A percentile compares a stretch with the other conserved stretches of the same genome.
Conservation (phyloP, 2,329 filamentous ascomycete species). For the Dendryphion nanum region DNA sequence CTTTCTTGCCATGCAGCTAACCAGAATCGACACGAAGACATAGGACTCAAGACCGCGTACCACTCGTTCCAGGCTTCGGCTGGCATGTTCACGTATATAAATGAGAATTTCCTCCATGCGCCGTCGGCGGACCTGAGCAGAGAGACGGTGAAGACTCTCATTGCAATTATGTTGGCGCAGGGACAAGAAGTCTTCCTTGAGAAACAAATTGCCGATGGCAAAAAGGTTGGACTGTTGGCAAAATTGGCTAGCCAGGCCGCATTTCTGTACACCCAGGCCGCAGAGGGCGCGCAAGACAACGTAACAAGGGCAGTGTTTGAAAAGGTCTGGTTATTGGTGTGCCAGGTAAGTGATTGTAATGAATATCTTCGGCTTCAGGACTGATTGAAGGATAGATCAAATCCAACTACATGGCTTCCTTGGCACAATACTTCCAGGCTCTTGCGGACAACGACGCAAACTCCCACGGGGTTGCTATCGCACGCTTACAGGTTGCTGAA, state of each 20-base stretch:
- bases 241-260: conserved; percentile 91
- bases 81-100: conserved; percentile 99
- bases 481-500: conserved; percentile 79
- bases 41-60: conserved; percentile 92
- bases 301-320: conserved; percentile 90
- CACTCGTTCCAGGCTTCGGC: conserved; percentile 97
- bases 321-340: conserved; percentile 84
- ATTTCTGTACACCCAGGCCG: conserved; percentile 81
- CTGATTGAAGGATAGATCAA: conserved; percentile 58
- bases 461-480: conserved; percentile 80
- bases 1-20: conserved; percentile 92
- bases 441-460: conserved; percentile 86
- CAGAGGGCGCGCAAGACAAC: conserved; percentile 90
- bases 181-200: conserved; percentile 97
- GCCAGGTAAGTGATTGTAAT: conserved; percentile 58
- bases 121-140: conserved; percentile 94
- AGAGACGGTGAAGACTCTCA: conserved; percentile 93
- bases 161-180: conserved; percentile 89
- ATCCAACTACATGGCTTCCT: conserved; percentile 74
- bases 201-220: conserved; percentile 89
- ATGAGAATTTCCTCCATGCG: conserved; percentile 97
- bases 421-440: conserved; percentile 93
- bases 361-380: background rate
- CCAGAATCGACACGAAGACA: conserved; percentile 88
- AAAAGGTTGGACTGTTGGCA: conserved; percentile 87